Evolutionary conservation across 352 stramenopile genomes (phyloP).

Genomic region (Aphanomyces cochlioides): DNA sequence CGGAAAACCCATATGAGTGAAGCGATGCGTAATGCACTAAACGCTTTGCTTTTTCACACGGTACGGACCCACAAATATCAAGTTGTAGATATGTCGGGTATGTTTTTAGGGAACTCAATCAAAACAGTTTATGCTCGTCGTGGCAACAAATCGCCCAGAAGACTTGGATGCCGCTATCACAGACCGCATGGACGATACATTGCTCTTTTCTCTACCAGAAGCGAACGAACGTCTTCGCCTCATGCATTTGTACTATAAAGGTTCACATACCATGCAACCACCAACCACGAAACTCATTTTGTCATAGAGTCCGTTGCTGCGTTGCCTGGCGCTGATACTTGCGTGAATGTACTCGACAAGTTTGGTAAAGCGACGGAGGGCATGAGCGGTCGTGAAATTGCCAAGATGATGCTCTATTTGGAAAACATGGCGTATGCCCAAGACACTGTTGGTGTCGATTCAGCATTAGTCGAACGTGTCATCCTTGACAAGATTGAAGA

Average conservation of each 20-base stretch:
- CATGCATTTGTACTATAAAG: constrained; percentile 17
- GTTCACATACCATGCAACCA: neutral
- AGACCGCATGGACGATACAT: constrained; percentile 77
- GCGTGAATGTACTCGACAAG: constrained; percentile 41
- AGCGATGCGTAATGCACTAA: constrained; percentile 75
- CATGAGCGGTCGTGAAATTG: constrained; percentile 84
- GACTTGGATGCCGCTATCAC: constrained; percentile 73
- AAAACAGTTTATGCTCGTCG: constrained; percentile 72
- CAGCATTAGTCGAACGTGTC: constrained; percentile 53
- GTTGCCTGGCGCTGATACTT: constrained; percentile 14
- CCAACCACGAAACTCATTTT: neutral
- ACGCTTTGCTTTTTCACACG: constrained; percentile 80
- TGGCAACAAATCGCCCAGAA: constrained; percentile 81
- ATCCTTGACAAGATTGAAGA: constrained; percentile 70
- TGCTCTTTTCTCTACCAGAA: constrained; percentile 75
- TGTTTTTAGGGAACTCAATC: constrained; percentile 44
- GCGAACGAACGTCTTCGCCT: constrained; percentile 48
- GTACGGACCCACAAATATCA: neutral
- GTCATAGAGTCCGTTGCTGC: constrained; percentile 9
- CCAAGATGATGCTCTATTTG: constrained; percentile 84
- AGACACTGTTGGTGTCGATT: constrained; percentile 51
- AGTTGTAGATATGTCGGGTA: too few relatives aligned
- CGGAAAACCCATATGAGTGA: constrained; percentile 82
- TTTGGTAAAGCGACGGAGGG: constrained; percentile 59
- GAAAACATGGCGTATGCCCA: constrained; percentile 79